Conservation (phyloP, 1,139 yeast genomes). For the Yamadazyma atmosphaerica region DNA sequence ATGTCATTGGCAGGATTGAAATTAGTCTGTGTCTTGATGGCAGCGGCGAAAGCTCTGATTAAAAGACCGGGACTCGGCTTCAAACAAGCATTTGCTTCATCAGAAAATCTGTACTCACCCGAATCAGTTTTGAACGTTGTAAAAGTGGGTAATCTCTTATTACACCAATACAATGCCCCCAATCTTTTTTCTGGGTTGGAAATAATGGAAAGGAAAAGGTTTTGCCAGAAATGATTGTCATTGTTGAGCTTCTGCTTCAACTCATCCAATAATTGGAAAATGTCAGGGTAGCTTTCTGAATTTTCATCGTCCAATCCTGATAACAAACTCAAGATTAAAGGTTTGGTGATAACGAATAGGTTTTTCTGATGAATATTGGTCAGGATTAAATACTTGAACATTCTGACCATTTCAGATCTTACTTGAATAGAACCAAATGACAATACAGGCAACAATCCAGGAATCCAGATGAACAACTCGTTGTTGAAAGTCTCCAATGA, state of each 20-base stretch:
- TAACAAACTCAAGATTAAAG: conserved; percentile 70
- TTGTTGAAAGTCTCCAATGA: conserved; percentile 51
- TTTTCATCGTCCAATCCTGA: conserved; percentile 94
- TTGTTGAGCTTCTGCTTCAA: conserved; percentile 61
- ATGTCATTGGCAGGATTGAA: conserved; percentile 46
- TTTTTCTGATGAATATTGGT: conserved; percentile 45
- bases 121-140: conserved; percentile 19
- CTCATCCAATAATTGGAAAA: conserved; percentile 58
- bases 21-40: conserved; percentile 54
- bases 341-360: conserved; percentile 58
- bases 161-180: conserved; percentile 83
- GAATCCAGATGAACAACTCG: conserved; percentile 72
- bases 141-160: conserved; percentile 61
- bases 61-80: conserved; percentile 79
- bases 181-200: conserved; percentile 75
- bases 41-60: conserved; percentile 69
- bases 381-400: conserved; percentile 58
- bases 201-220: conserved; percentile 71
- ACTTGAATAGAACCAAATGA: conserved; percentile 87
- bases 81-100: conserved; percentile 61
- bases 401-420: conserved; percentile 67
- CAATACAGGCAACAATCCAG: conserved; percentile 84
- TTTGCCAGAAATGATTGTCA: conserved; percentile 84
- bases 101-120: conserved; percentile 28
- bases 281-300: conserved; percentile 72